phyloP scores from a whole-genome alignment of 2,329 filamentous ascomycete species.

The Exophiala phaeomuriformis region DNA sequence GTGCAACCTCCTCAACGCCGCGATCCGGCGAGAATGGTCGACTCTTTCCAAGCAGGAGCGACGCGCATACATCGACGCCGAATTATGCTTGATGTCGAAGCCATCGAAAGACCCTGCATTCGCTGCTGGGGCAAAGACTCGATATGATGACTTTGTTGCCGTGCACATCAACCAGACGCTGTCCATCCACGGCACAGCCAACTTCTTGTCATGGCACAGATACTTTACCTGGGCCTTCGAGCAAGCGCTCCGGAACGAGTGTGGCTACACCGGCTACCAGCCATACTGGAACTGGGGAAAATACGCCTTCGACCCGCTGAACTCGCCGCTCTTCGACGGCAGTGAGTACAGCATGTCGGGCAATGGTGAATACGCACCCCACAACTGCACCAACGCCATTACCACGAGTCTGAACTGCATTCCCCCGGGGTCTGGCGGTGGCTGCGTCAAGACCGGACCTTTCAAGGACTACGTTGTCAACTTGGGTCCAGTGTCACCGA shows the following conservation, averaged over 20 bases:
- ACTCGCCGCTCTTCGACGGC: slow-evolving; percentile 34
- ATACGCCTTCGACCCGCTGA: slow-evolving; percentile 28
- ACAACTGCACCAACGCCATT: slow-evolving; percentile 13
- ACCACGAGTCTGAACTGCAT: slow-evolving; percentile 15
- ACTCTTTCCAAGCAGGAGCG: slow-evolving; percentile 22
- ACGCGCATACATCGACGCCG: slow-evolving; percentile 32
- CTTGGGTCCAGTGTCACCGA: slow-evolving; percentile 28
- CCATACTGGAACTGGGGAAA: slow-evolving; percentile 38
- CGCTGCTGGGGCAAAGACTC: slow-evolving; percentile 40
- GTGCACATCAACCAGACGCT: slow-evolving; percentile 34
- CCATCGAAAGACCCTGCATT: slow-evolving; percentile 25
- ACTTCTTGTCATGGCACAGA: slow-evolving; percentile 41
- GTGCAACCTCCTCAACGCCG: slow-evolving; percentile 36
- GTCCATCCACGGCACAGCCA: slow-evolving; percentile 31
- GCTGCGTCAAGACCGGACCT: slow-evolving; percentile 26
- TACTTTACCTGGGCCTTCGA: slow-evolving; percentile 40
- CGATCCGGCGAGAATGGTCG: slow-evolving; percentile 41
- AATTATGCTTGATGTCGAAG: slow-evolving; percentile 33
- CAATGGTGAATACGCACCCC: slow-evolving; percentile 20
- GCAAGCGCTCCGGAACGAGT: slow-evolving; percentile 38
- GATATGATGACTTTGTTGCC: slow-evolving; percentile 42
- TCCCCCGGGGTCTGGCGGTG: slow-evolving; percentile 24
- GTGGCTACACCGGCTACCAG: slow-evolving; percentile 39
- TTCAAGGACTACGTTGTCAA: slow-evolving; percentile 33
- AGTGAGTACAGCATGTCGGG: slow-evolving; percentile 33